Conservation (phyloP, 2,329 filamentous ascomycete species). For the Fusarium heterosporum region DNA sequence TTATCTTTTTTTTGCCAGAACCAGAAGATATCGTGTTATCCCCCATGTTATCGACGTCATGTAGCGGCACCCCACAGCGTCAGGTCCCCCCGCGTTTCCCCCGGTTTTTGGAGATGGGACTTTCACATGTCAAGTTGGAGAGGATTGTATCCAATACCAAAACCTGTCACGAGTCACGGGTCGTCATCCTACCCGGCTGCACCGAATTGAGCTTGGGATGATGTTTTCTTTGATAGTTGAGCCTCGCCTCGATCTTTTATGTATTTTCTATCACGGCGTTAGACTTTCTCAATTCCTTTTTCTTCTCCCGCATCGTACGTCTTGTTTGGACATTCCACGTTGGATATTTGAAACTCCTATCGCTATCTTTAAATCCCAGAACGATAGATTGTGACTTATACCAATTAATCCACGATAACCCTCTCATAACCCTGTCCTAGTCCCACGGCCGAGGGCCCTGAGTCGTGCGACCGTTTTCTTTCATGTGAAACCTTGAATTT, state of each 20-base stretch:
- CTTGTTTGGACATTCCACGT: background rate
- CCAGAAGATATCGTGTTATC: background rate
- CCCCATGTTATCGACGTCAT: conserved; percentile 31
- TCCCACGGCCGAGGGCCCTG: conserved; percentile 33
- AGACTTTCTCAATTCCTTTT: background rate
- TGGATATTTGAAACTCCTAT: background rate
- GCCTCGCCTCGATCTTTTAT: background rate
- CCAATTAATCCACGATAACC: conserved; percentile 14
- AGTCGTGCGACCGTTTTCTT: conserved; percentile 23
- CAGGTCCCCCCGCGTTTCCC: conserved; percentile 29
- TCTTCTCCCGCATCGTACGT: background rate
- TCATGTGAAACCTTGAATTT: conserved; percentile 44
- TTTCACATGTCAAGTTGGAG: conserved; percentile 47
- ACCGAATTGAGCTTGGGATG: conserved; percentile 35
- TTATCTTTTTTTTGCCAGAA: background rate
- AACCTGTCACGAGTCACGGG: conserved; percentile 43
- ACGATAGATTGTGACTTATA: conserved; percentile 6
- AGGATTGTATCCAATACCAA: background rate
- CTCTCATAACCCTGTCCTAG: conserved; percentile 19
- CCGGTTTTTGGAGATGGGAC: conserved; percentile 23
- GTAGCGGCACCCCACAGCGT: conserved; percentile 11
- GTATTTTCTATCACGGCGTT: conserved; percentile 1
- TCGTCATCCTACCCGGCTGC: conserved; percentile 38
- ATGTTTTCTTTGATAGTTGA: conserved; percentile 7
- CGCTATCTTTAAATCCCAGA: conserved; percentile 1